Base-by-base conservation (phyloP, 1,139 yeast species). In the Meyerozyma sp. region DNA sequence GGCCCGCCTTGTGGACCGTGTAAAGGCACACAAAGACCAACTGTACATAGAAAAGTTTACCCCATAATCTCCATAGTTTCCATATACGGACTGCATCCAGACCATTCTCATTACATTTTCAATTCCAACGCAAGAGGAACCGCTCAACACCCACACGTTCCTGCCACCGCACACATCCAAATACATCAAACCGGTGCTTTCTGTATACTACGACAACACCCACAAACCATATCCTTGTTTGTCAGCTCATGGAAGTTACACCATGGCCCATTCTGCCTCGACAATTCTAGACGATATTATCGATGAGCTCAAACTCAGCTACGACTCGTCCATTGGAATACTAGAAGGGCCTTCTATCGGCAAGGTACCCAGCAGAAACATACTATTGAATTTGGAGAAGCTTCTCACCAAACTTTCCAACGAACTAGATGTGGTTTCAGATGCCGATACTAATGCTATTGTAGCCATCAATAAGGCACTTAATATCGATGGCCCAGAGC, bases 321-420 rank as follows among this genome's bases (percentile, higher is more conserved):
- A 79, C 54, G 87, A 82, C 53, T 66, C 77, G 7, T 77, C 79
- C 32, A 67, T 75, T 13, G 89, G 90, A 1, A 59, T 78, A 42
- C 62, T 84, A 29, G 82, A 75, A 49, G 90, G 91, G 0, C 82
- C 79, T 25, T 59, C 73, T 16, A 67, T 77, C 1, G 64, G 76
- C 29, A 64, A 65, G 23, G 59, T 75, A 1, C 85, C 88, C 3
- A 66, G 61, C 37, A 57, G 74, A 27, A 64, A 69, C 36, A 66
- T 72, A 3, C 63, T 83, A 35, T 63, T 67, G 28, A 70, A 73
- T 39, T 57, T 82, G 45, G 70, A 68, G 56, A 74, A 72, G 48
- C 63, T 73, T 32, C 58, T 84, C 43, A 68, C 66, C 21, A 76
- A 74, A 41, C 59, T 84, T 46, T 65, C 75, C 37, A 68, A 69